Evolutionary conservation across 2,329 filamentous ascomycete genomes (phyloP), one percentile per base, ranked within the genome.

Genomic region (Thelonectria blattea): DNA sequence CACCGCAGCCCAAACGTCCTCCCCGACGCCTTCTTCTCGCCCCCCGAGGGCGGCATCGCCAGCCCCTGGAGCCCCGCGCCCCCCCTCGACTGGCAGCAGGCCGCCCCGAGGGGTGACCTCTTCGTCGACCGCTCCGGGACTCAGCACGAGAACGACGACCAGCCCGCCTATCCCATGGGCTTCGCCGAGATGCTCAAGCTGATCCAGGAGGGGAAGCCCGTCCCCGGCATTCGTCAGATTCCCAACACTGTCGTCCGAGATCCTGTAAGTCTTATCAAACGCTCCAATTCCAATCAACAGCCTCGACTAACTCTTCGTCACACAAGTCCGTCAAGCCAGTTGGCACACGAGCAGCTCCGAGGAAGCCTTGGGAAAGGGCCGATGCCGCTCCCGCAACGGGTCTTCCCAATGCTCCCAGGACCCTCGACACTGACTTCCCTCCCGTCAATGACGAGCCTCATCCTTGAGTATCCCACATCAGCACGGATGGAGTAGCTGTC

Each of bases 181-280:
- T 97, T 97, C 75, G 89, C 91, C 8, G 88, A 94, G 66, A 92
- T 97, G 63, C 89, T 96, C 56, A 90, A 92, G 70, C 85, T 96
- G 56, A 91, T 97, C 55, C 91, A 91, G 22, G 88, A 87, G 27
- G 92, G 92, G 54, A 88, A 92, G 68, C 89, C 91, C 0, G 90
- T 97, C 45, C 92, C 93, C 1, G 93, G 93, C 1, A 96, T 97
- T 71, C 88, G 88, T 67, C 87, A 96, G 64, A 94, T 97, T 54
- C 92, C 93, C 5, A 86, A 92, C 66, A 95, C 89, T 0, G 81
- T 97, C 5, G 81, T 93, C 18, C 82, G 87, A 55, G 89, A 90
- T 5, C 85, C 91, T 61, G 89, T 90, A 61, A 84, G 82, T 71
- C 24, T 49, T 17, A 9, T 3, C 27, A 22, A 55, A 8, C 10